Evolutionary conservation across 1,284 basidiomycete species (phyloP).

Genomic region (Xerocomus nothofagi): DNA sequence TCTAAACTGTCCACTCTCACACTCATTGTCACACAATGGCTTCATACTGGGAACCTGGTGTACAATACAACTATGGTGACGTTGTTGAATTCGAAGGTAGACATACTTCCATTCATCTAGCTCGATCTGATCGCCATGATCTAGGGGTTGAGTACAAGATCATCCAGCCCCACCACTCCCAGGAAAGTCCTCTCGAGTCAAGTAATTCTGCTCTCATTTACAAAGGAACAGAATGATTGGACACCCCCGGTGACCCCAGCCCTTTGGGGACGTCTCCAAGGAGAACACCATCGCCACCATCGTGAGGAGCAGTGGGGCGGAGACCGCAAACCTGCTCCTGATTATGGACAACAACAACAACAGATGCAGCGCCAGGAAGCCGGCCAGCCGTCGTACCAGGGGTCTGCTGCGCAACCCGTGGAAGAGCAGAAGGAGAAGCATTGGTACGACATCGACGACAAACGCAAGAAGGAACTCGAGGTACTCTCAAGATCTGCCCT

Average conservation of each 20-base stretch:
- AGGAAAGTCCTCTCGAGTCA: conserved; percentile 40
- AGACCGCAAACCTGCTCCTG: conserved; percentile 27
- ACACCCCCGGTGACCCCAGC: conserved; percentile 59
- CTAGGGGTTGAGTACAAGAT: conserved; percentile 63
- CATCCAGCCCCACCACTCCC: conserved; percentile 68
- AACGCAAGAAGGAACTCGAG: conserved; percentile 59
- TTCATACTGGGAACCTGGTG: conserved; percentile 61
- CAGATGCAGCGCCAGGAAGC: conserved; percentile 28
- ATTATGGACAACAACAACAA: conserved; percentile 31
- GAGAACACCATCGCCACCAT: conserved; percentile 26
- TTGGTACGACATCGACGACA: conserved; percentile 56
- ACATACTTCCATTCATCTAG: not conserved
- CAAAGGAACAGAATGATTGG: conserved; percentile 58
- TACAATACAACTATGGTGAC: conserved; percentile 54
- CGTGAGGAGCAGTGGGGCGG: conserved; percentile 16
- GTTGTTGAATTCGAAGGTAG: conserved; percentile 61
- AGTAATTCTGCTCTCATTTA: conserved; percentile 3
- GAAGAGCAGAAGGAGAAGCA: conserved; percentile 53
- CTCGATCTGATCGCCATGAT: conserved; percentile 14
- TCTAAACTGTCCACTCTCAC: conserved; percentile 8
- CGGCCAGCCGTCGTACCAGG: conserved; percentile 35
- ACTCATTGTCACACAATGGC: conserved; percentile 39
- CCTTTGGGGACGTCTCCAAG: conserved; percentile 59
- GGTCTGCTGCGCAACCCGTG: conserved; percentile 34
- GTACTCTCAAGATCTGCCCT: conserved; percentile 33